These are phyloP conservation scores for Dalbergia cultrata DNA, from an alignment of 306 rosid species.

Conservation along the genomic window DNA sequence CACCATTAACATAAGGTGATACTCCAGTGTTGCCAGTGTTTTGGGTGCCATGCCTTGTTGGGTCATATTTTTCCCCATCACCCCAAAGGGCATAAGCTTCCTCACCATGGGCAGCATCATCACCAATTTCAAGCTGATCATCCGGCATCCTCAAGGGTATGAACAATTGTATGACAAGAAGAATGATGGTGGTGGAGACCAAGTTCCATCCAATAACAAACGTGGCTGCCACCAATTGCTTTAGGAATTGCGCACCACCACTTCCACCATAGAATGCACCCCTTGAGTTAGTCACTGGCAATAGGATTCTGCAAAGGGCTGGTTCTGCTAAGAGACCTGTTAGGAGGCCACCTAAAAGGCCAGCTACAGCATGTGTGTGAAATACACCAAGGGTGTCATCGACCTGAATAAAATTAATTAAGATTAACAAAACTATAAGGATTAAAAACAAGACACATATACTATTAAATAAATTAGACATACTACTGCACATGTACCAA, in stretches of 20 bases:
- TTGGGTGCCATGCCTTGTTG: slow-evolving; percentile 71
- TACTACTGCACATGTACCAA: neutral
- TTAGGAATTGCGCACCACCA: slow-evolving; percentile 78
- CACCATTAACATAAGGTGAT: slow-evolving; percentile 87
- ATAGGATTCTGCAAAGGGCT: slow-evolving; percentile 62
- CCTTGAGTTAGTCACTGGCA: slow-evolving; percentile 64
- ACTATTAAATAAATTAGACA: neutral
- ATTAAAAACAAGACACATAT: neutral
- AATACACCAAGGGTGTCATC: slow-evolving; percentile 95
- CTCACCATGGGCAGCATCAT: slow-evolving; percentile 96
- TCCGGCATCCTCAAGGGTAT: slow-evolving; percentile 93
- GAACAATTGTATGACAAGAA: slow-evolving; percentile 65
- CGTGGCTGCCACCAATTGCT: slow-evolving; percentile 77
- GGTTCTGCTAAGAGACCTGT: slow-evolving; percentile 97
- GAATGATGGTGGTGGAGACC: slow-evolving; percentile 83
- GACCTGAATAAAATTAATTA: slow-evolving; percentile 52
- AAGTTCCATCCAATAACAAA: slow-evolving; percentile 89
- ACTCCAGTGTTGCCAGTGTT: slow-evolving; percentile 37
- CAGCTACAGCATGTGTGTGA: slow-evolving; percentile 98
- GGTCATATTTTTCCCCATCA: slow-evolving; percentile 92
- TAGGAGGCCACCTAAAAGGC: slow-evolving; percentile 85
- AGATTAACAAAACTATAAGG: neutral
- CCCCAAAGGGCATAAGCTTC: slow-evolving; percentile 99
- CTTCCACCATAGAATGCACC: slow-evolving; percentile 89
- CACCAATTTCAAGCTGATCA: slow-evolving; percentile 81